Base-by-base conservation (phyloP, 106 monocot species). In the Dendrobium catenatum region DNA sequence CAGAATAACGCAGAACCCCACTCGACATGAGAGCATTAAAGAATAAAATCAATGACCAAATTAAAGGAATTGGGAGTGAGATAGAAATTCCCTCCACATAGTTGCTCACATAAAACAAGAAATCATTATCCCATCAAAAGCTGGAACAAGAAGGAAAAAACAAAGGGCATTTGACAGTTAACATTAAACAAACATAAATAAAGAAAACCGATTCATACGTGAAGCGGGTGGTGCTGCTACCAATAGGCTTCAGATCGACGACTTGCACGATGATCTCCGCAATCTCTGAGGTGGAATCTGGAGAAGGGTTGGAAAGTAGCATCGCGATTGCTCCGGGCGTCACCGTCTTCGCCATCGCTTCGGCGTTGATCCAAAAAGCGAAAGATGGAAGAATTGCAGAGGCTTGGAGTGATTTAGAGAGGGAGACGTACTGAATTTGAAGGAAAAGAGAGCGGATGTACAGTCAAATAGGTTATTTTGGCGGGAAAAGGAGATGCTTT, bases 231-330 rank as follows among this genome's bases (percentile, higher is more conserved):
- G 82, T 82, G 91, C 92, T 94, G 88, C 24, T 87, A 77, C 99
- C 99, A 49, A 95, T 84, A 70, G 99, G 95, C 85, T 88, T 99
- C 58, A 95, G 91, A 86, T 99, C 93, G 48, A 99, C 89, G 83
- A 95, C 95, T 83, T 99, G 95, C 29, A 99, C 88, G 67, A 98
- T 80, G 80, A 91, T 84, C 88, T 88, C 88, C 29, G 92, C 89
- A 26, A 88, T 72, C 37, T 86, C 93, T 15, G 86, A 83, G 6
- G 82, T 9, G 7, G 88, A 84, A 59, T 82, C 86, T 3, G 95
- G 91, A 9, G 88, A 90, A 0, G 95, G 93, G 84, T 95, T 93
- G 5, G 85, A 67, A 6, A 93, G 88, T n/a, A 98, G 20, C 46
- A 16, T 75, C 15, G 91, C 56, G 75, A 99, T 86, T 4, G 87